Percentiles rank a stretch among this genome's conserved stretches.
Conservation (phyloP, 106 monocot genomes). For the Agapanthus africanus region DNA sequence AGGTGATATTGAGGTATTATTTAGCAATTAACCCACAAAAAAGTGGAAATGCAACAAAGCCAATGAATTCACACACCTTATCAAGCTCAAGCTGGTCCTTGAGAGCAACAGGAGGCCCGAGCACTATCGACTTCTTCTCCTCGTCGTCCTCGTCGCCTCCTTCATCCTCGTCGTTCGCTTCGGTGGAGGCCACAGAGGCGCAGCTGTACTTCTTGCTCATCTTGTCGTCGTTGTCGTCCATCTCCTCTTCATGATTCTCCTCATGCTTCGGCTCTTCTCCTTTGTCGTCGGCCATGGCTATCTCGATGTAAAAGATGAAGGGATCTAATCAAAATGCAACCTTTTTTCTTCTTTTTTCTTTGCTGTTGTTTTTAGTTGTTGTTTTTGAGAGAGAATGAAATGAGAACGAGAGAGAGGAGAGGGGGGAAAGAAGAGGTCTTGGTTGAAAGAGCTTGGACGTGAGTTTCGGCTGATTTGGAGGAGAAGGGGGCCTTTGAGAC, state of each 20-base stretch:
- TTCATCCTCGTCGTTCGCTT: conserved; percentile 7
- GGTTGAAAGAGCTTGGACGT: background rate
- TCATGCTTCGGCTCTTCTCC: background rate
- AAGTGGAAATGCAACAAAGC: background rate
- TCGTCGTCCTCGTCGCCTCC: conserved; percentile 44
- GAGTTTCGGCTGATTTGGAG: conserved; percentile 4
- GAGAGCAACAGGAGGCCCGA: conserved; percentile 59
- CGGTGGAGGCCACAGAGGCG: conserved; percentile 15
- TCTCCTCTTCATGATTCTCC: background rate
- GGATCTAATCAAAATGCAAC: background rate
- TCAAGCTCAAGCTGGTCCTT: conserved; percentile 74
- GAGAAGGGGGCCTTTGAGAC: background rate
- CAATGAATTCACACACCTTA: conserved; percentile 32
- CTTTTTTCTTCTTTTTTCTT: background rate
- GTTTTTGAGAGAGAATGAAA: background rate
- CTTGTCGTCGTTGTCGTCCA: conserved; percentile 8
- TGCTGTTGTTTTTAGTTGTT: background rate
- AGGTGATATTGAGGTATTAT: too few species aligned
- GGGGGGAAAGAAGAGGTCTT: background rate
- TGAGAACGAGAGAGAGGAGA: background rate
- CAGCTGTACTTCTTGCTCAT: conserved; percentile 11
- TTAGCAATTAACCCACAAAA: too few species aligned
- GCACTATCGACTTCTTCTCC: conserved; percentile 24
- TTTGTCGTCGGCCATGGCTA: conserved; percentile 6
- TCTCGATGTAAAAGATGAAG: background rate